Evolutionary conservation across 495 filamentous ascomycete species (phyloP), one percentile per base, ranked within the genome.

Genomic region (Hypoxylon lienhwacheense): DNA sequence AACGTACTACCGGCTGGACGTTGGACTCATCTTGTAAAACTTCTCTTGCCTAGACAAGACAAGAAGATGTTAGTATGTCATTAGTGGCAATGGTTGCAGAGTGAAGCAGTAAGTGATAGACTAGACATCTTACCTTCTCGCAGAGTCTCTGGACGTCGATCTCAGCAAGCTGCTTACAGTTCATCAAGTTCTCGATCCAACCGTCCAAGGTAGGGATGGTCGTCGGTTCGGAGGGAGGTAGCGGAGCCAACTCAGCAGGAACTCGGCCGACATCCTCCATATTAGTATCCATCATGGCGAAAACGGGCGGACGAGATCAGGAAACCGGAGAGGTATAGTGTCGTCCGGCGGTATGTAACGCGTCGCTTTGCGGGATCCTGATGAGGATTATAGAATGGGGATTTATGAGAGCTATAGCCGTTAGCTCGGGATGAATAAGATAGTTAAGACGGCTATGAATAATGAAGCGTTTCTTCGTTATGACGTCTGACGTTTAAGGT

Each of bases 121-220:
- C 45, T 26, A 19, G 22, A n/a, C n/a, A 21, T 79, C 86, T 67
- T 76, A 97, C 91, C 83, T 95, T 92, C 70, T 97, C 93, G 78
- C 93, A 98, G 66, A 98, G 81, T 65, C 90, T 85, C 73, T 95
- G 91, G 52, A 98, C 93, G 72, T 98, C 95, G 21, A 81, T 78
- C 79, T 98, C 93, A 45, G 88, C 82, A 72, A 98, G 79, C 79
- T 97, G 95, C 74, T 98, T 98, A 85, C 93, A 98, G 69, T 75
- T 86, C 93, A 98, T 98, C 75, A 98, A 77, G 73, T 81, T 93
- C 77, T 95, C 91, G 69, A 98, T 98, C 93, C 93, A 98, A 58
- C 92, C 90, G 72, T 98, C 93, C 29, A 97, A 76, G 26, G 91
- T 95, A 26, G 90, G 86, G 75, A 96, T 93, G 49, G 90, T 87